phyloP scores from a whole-genome alignment of 2,329 filamentous ascomycete genomes.

The Zymoseptoria brevis region DNA sequence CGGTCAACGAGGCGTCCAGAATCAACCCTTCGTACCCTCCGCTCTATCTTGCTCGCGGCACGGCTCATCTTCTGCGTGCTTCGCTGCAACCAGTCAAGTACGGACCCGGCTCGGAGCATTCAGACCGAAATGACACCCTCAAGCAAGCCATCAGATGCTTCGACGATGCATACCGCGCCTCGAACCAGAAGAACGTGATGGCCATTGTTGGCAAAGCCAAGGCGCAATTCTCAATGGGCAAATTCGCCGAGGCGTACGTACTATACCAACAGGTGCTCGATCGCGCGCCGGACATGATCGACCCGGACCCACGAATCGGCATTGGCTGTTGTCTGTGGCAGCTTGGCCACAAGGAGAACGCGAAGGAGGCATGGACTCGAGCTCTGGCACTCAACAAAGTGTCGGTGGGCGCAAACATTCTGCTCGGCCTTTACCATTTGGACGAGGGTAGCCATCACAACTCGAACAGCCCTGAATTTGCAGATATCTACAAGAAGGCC shows the following conservation, averaged over 20 bases:
- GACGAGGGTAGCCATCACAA: constrained; percentile 76
- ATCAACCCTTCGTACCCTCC: constrained; percentile 90
- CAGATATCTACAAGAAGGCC: constrained; percentile 77
- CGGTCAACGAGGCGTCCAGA: constrained; percentile 88
- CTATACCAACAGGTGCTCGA: constrained; percentile 80
- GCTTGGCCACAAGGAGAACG: constrained; percentile 86
- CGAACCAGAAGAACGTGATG: constrained; percentile 81
- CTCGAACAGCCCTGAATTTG: constrained; percentile 77
- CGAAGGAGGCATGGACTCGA: constrained; percentile 82
- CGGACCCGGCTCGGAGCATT: constrained; percentile 54
- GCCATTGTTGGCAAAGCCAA: constrained; percentile 84
- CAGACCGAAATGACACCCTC: constrained; percentile 68
- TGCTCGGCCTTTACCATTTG: constrained; percentile 84
- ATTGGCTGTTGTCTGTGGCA: constrained; percentile 98
- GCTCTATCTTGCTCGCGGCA: constrained; percentile 82
- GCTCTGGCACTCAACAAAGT: constrained; percentile 72
- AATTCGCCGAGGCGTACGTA: constrained; percentile 73
- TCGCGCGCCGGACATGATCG: constrained; percentile 77
- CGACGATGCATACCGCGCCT: constrained; percentile 82
- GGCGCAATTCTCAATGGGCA: constrained; percentile 76
- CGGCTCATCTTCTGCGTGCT: constrained; percentile 78
- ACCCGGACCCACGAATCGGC: constrained; percentile 91
- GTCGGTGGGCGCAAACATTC: constrained; percentile 82
- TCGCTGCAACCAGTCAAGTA: constrained; percentile 72
- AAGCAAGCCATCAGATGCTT: constrained; percentile 86